Conservation (phyloP, 1,284 basidiomycete genomes). For the Prillingera fragicola region DNA sequence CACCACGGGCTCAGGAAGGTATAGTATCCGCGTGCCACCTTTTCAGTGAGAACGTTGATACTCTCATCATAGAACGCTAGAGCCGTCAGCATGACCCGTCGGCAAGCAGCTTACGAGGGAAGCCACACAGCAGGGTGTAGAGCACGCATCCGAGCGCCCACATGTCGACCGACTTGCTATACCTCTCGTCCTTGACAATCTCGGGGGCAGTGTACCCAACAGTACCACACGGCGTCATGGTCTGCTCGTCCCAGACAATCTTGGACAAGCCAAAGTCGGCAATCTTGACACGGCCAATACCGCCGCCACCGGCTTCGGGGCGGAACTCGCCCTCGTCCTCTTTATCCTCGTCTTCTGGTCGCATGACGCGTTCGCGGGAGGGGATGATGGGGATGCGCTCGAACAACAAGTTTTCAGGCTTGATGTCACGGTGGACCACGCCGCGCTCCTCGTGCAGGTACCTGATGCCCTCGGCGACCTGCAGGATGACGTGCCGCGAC, state of each 20-base stretch:
- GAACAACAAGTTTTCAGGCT: constrained; percentile 96
- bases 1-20: constrained; percentile 99
- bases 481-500: constrained; percentile 90
- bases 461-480: constrained; percentile 91
- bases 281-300: constrained; percentile 96
- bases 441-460: constrained; percentile 97
- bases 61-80: constrained; percentile 95
- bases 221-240: constrained; percentile 98
- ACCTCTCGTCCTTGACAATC: constrained; percentile 98
- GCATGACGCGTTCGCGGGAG: constrained; percentile 66
- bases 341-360: constrained; percentile 97
- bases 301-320: constrained; percentile 86
- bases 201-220: constrained; percentile 99
- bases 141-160: constrained; percentile 99
- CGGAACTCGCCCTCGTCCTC: constrained; percentile 97
- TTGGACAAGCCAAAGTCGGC: constrained; percentile 98
- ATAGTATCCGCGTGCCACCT: constrained; percentile 95
- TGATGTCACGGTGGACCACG: constrained; percentile 86
- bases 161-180: constrained; percentile 99
- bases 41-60: constrained; percentile 96
- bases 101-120: constrained; percentile 61
- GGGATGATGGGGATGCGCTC: constrained; percentile 89
- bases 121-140: constrained; percentile 97
- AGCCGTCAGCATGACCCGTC: too few relatives aligned
- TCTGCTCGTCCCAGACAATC: constrained; percentile 98